Percentiles rank a stretch among this genome's conserved stretches.
These are phyloP conservation scores for Dimargaris verticillata DNA, from an alignment of 192 early-diverging fungal species.

Conservation along the genomic window DNA sequence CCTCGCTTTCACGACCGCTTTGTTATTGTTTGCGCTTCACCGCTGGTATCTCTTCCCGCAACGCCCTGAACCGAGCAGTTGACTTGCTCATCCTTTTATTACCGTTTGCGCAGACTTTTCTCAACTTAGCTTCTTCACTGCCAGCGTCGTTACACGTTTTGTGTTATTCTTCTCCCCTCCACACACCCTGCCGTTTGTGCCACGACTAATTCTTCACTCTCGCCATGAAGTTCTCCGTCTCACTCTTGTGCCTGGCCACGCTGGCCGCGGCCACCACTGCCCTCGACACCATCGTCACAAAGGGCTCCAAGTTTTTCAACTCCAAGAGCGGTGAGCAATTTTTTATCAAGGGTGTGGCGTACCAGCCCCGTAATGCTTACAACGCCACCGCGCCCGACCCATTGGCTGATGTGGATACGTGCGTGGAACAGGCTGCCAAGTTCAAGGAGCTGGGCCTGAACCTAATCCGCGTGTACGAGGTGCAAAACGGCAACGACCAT, in stretches of 20 bases:
- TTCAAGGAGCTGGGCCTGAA: slow-evolving; percentile 55
- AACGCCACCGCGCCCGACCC: slow-evolving; percentile 32
- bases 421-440: slow-evolving; percentile 40
- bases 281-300: slow-evolving; percentile 45
- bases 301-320: slow-evolving; percentile 56
- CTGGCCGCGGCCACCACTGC: slow-evolving; percentile 11
- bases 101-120: too few relatives aligned
- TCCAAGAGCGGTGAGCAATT: slow-evolving; percentile 54
- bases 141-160: too few relatives aligned
- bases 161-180: too few relatives aligned
- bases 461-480: slow-evolving; percentile 55
- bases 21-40: not conserved
- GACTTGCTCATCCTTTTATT: too few relatives aligned
- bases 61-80: too few relatives aligned
- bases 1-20: not conserved
- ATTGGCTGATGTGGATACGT: slow-evolving; percentile 35
- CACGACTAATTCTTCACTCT: not conserved
- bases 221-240: not conserved
- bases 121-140: too few relatives aligned
- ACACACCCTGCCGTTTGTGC: too few relatives aligned
- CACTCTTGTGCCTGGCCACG: slow-evolving; percentile 2
- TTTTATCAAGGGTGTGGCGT: slow-evolving; percentile 59
- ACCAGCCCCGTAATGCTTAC: slow-evolving; percentile 37
- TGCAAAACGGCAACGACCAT: slow-evolving; percentile 39
- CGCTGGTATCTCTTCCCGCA: not conserved